Base-by-base conservation (phyloP, 2,329 filamentous ascomycete genomes). In the Aspergillus felis region DNA sequence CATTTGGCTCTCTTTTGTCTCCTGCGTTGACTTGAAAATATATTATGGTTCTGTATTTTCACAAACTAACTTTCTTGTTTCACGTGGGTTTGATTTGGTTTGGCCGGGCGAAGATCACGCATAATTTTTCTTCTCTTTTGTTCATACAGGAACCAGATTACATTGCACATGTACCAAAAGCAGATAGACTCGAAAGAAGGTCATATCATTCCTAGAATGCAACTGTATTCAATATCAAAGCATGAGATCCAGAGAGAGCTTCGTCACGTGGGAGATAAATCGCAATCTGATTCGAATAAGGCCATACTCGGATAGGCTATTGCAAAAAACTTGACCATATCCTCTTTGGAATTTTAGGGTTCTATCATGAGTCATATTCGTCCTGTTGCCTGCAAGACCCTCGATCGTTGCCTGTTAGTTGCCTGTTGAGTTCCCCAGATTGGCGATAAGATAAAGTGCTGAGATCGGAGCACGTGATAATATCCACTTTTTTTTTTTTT, bases 111-210 rank as follows among this genome's bases (percentile, higher is more conserved):
- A 55, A 54, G 32, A 52, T 54, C 35, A n/a, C 44, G 29, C 28
- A 32, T 57, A 27, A 44, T 53, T 53, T 7, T 24, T 44, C 46
- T 54, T 57, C 51, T 29, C 57, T 42, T 41, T 24, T 55, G 47
- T 52, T 50, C 55, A 50, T 56, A 57, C 61, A 56, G 56, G 35
- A 44, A 50, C 41, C 44, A 51, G 38, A 35, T 54, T 56, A 47
- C 51, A 58, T 57, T 61, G 54, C 60, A 61, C 57, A 57, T 57
- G 63, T 65, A 65, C 54, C 62, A 64, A 64, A 65, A 62, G 57
- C 59, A 59, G 56, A 61, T 65, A 65, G 62, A 64, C 55, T 41
- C 41, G 49, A 57, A 54, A 47, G 44, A 24, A 27, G 24, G 44
- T 47, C 44, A 9, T 47, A 47, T 47, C 44, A 47, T 47, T 20